Base-by-base conservation (phyloP, 805 yeast species). In the Candida ulmi region DNA sequence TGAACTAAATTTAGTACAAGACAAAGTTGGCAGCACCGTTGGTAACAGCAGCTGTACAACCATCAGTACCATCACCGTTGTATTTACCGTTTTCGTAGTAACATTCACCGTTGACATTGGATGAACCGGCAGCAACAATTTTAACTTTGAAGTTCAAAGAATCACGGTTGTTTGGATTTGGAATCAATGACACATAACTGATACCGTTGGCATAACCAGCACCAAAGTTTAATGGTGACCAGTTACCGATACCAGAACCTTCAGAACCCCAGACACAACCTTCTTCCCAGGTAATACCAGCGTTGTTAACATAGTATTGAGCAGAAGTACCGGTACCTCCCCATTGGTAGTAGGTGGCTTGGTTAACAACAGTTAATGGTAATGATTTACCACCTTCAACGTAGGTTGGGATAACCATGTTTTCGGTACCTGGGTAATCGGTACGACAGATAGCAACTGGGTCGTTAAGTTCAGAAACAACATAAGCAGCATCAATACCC, bases 381-480 rank as follows among this genome's bases (percentile, higher is more conserved):
- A 72, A 64, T 30, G 71, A 48, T 31, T 68, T 56, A 55, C 95
- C 96, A 41, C 83, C 83, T 28, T 63, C 63, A 38, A 90, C 83
- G 48, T 76, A 68, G 44, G 97, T 90, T 63, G 99, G 98, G 46
- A 93, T 74, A 54, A 81, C 91, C 98, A 91, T 93, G 78, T 88
- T 88, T 74, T 91, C 99, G 52, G 96, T 83, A 72, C 99, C 99
- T 60, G 99, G 99, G 78, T 91, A 91, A 66, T 91, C 99, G 48
- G 99, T 91, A 74, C 97, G 85, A 76, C 99, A 93, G 57, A 93
- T 69, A 42, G 98, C 91, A 55, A 91, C 88, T 40, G 73, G 74
- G 45, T 83, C 60, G 52, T 64, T 61, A 44, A 85, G 66, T 56
- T 84, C 70, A 55, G 80, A 78, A 44, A 72, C 83, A 52, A 84